Evolutionary conservation across 768 basidiomycete species (phyloP).

Genomic region (Mycena metata): DNA sequence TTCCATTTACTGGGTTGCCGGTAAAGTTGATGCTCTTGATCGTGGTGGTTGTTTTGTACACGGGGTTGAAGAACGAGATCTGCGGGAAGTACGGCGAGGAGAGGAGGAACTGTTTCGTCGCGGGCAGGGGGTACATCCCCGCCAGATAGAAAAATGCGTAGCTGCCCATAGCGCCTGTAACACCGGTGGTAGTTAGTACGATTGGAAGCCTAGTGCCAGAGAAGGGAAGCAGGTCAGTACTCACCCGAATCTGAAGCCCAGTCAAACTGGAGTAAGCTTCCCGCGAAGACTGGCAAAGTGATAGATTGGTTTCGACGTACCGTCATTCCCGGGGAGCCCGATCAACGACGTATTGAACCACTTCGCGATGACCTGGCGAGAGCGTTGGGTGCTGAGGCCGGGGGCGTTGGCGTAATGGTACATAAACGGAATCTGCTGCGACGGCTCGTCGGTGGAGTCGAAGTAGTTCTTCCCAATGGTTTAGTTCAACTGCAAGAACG

Average conservation of each 20-base stretch:
- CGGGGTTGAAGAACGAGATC: constrained; percentile 73
- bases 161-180: constrained; percentile 71
- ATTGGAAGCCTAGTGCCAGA: constrained; percentile 32
- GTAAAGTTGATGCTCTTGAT: constrained; percentile 64
- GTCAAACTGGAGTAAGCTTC: constrained; percentile 20
- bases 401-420: constrained; percentile 77
- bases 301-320: constrained; percentile 47
- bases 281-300: constrained; percentile 11
- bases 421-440: constrained; percentile 79
- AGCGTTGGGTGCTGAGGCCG: constrained; percentile 68
- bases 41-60: constrained; percentile 68
- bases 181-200: constrained; percentile 9
- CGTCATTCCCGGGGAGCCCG: constrained; percentile 77
- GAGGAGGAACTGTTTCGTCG: constrained; percentile 69
- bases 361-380: constrained; percentile 67
- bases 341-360: constrained; percentile 68
- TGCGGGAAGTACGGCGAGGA: constrained; percentile 73
- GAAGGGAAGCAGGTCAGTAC: constrained; percentile 5
- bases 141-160: constrained; percentile 70
- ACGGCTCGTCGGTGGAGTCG: constrained; percentile 74
- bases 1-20: constrained; percentile 66
- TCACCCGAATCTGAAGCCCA: constrained; percentile 44
- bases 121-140: constrained; percentile 74
- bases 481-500: not conserved
- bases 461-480: constrained; percentile 75